Percentiles rank a stretch among this genome's conserved stretches.
phyloP scores from a whole-genome alignment of 345 rosid species.

The Nephelium lappaceum region DNA sequence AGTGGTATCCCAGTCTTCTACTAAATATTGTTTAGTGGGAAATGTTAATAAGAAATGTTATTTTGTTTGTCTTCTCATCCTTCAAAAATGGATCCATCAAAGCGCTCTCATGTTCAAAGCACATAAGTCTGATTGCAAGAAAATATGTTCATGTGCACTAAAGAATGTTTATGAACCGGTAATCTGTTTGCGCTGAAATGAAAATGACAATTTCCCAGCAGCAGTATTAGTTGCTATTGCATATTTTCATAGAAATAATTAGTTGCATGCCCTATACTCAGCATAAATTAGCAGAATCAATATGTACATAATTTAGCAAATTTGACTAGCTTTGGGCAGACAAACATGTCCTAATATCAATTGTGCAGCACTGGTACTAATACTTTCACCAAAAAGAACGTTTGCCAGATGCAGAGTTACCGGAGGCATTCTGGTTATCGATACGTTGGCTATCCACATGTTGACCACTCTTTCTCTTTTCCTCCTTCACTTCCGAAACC shows the following conservation, averaged over 20 bases:
- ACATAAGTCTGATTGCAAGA: background rate
- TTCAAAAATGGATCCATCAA: no score
- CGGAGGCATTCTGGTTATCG: constrained; percentile 27
- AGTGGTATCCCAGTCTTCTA: background rate
- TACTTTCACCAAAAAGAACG: constrained; percentile 42
- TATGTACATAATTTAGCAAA: background rate
- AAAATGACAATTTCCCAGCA: background rate
- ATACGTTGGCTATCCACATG: constrained; percentile 23
- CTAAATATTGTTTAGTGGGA: background rate
- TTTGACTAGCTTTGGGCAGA: background rate
- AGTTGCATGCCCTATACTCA: background rate
- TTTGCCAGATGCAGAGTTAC: constrained; percentile 46
- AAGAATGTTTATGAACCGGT: background rate
- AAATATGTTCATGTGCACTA: background rate
- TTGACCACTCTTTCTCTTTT: constrained; percentile 11
- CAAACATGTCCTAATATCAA: constrained; percentile 3
- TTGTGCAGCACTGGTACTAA: constrained; percentile 17
- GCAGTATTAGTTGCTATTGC: constrained; percentile 3
- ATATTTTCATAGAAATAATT: constrained; percentile 5
- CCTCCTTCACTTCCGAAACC: constrained; percentile 48
- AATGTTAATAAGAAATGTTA: background rate
- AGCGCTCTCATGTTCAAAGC: background rate
- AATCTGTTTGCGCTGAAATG: background rate
- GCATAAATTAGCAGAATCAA: background rate
- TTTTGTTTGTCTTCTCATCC: background rate